Evolutionary conservation across 805 yeast species (phyloP), one percentile per base, ranked within the genome.

Genomic region (Candida peoriensis): DNA sequence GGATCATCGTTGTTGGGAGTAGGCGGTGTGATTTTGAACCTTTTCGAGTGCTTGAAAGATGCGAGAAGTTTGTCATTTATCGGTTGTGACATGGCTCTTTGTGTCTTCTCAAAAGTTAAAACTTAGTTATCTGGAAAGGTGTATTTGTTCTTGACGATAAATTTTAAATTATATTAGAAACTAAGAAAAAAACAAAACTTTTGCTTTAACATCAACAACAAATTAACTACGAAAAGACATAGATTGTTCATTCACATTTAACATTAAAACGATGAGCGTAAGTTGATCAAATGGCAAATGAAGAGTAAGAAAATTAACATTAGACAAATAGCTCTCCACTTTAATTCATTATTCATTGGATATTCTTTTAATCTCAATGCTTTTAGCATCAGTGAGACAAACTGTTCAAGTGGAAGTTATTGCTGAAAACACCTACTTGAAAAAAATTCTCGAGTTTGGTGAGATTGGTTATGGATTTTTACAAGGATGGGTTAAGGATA

Each of bases 1-100:
- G 64, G 66, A 29, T 62, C 63, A 19, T 59, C 61, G 33, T 68
- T 66, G 32, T 73, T 76, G 34, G 70, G n/a, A n/a, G n/a, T n/a
- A n/a, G n/a, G 58, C 38, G 21, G 20, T 14, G 25, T 20, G 4
- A 23, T 24, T 4, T 66, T 55, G 46, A 79, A 72, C 15, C 68
- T 57, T 51, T 81, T 81, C 18, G 64, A 61, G 33, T 66, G 70
- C 51, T 39, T 50, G 45, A 58, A 68, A 41, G 12, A 19, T 4
- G 35, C 14, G 29, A 41, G 46, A 4, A 39, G 22, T 4, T 20
- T 18, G n/a, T n/a, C n/a, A n/a, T n/a, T n/a, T n/a, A n/a, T n/a
- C n/a, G n/a, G n/a, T n/a, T n/a, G n/a, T n/a, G 31, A 22, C 25
- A 19, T 32, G 22, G 12, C 4, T 12, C 20, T 8, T 11, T 24